Evolutionary conservation across 148 eudicot genomes (phyloP), one percentile per base, ranked within the genome.

Genomic region (Cornus florida): DNA sequence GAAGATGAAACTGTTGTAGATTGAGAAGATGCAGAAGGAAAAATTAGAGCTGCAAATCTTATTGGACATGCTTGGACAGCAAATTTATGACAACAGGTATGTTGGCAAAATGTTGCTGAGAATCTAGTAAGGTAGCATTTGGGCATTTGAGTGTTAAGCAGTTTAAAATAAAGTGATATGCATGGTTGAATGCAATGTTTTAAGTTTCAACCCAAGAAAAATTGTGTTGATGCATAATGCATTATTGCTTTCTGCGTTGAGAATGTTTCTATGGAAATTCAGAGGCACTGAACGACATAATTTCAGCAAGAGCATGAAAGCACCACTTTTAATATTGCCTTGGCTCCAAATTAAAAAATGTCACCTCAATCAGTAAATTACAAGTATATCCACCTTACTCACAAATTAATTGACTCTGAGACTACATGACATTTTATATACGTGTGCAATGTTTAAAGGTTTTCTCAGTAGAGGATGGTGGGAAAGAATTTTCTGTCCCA

Each of bases 21-120:
- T 89, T 79, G 93, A 88, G 90, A 91, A 86, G 79, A 83, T 86
- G 89, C 92, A 91, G 84, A 88, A 87, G 85, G 97, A 91, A 75
- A 90, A 91, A 79, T 71, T 81, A 68, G 97, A 95, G 83, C 79
- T 90, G 78, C 87, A 90, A 83, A 84, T 88, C 64, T 84, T 87
- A 43, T 83, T 93, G 85, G 97, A 93, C 82, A 93, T 93, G 91
- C 79, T 88, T 77, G 95, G 93, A 79, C 91, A 92, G 81, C 94
- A 89, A 85, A 92, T 83, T 75, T 89, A 90, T 80, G 99, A 92
- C 84, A 85, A 88, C 67, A 92, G 97, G 99, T 94, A 87, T 31
- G 73, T 75, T 43, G 7, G 9, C 78, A 64, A 67, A 56, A 56
- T 46, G 11, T 5, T 9, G 1, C 39, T 53, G 10, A 33, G 70